These are phyloP conservation scores for Calcarisporium arbuscula DNA, from an alignment of 2,329 filamentous ascomycete species.

Conservation along the genomic window DNA sequence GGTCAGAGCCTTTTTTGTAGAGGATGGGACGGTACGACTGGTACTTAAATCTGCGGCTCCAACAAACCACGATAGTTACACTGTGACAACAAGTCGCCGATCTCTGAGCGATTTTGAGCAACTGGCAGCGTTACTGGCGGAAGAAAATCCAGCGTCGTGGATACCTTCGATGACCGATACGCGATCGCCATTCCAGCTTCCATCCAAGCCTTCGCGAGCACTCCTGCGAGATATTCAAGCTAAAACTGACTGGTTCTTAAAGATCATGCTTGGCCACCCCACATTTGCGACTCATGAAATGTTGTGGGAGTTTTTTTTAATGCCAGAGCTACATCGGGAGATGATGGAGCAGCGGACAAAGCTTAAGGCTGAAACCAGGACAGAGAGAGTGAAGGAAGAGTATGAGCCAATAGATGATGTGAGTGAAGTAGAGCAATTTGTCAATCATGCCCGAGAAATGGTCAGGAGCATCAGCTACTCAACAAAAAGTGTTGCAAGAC, in stretches of 20 bases:
- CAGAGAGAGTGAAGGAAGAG: conserved; percentile 83
- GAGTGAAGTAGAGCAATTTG: conserved; percentile 86
- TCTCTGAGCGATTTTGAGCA: conserved; percentile 89
- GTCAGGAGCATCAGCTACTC: conserved; percentile 79
- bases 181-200: conserved; percentile 86
- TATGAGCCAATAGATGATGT: conserved; percentile 78
- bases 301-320: conserved; percentile 97
- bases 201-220: conserved; percentile 82
- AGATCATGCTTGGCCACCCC: conserved; percentile 77
- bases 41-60: conserved; percentile 92
- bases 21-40: conserved; percentile 87
- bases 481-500: conserved; percentile 73
- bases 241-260: conserved; percentile 80
- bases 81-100: conserved; percentile 87
- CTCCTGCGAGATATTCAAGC: conserved; percentile 83
- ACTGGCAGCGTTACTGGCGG: conserved; percentile 70
- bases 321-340: conserved; percentile 84
- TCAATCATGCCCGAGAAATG: conserved; percentile 84
- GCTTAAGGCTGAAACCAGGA: conserved; percentile 75
- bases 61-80: conserved; percentile 74
- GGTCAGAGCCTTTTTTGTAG: conserved; percentile 92
- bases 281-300: conserved; percentile 96
- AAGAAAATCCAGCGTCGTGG: conserved; percentile 95
- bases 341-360: conserved; percentile 86
- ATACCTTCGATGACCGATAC: conserved; percentile 72